Base-by-base conservation (phyloP, 805 yeast genomes). In the Wickerhamomyces mucosus region DNA sequence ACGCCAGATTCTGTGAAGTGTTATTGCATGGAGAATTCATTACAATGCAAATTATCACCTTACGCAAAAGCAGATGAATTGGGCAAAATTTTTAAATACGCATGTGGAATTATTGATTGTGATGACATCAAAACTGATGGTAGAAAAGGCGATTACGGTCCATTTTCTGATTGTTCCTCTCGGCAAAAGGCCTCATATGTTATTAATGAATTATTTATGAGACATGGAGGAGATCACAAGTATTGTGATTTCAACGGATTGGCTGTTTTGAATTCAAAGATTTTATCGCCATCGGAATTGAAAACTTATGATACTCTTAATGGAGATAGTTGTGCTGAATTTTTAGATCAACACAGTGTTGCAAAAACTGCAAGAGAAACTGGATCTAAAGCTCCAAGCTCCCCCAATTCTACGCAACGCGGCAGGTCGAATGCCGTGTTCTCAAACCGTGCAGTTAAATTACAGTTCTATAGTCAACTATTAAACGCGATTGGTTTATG, bases 1-100 rank as follows among this genome's bases (percentile, higher is more conserved):
- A 68, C 78, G 9, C 94, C 94, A 26, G 67, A 78, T 38, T 50
- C 59, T 28, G 58, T 51, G 16, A 67, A 67, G 27, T 82, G 92
- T 58, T 60, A 67, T 31, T 82, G 92, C 58, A 56, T 78, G 51
- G 57, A 67, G 25, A 42, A 46, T n/a, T 46, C 75, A 1, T 60
- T 76, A 42, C 49, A 61, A 10, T 82, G 92, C 61, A 72, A 70
- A 27, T 67, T 79, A 21, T 38, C 58, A 13, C 65, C 65, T 27
- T 58, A 56, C 34, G 74, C 69, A 23, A 61, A 58, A 29, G 38
- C 51, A 3, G 53, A 58, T 4, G 72, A 75, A 39, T 78, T 77
- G 48, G 64, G 69, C 31, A 65, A 67, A 14, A 58, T 76, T 36
- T 81, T 67, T 56, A 61, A 68, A n/a, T 56, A 56, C 34, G 64